These are phyloP conservation scores for Cudoniella acicularis DNA, from an alignment of 495 filamentous ascomycete genomes.

Conservation along the genomic window DNA sequence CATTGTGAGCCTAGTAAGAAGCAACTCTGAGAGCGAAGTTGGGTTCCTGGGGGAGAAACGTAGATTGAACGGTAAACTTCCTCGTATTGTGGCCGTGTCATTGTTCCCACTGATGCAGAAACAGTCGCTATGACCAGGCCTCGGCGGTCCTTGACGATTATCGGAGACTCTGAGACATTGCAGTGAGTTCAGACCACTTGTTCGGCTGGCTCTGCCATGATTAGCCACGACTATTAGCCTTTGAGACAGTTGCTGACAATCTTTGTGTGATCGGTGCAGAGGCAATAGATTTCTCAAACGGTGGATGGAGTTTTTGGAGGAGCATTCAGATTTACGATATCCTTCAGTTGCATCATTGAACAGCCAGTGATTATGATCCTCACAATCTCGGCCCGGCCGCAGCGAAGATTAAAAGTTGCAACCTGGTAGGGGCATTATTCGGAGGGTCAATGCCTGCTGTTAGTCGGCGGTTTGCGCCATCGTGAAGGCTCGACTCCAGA, in stretches of 20 bases:
- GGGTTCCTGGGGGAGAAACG: constrained; percentile 94
- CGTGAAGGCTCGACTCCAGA: constrained; percentile 7
- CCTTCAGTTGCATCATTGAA: constrained; percentile 61
- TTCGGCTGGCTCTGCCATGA: neutral
- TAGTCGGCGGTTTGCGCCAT: constrained; percentile 14
- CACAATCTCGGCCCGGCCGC: neutral
- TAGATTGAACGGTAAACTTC: constrained; percentile 71
- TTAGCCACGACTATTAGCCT: neutral
- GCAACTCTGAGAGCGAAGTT: constrained; percentile 80
- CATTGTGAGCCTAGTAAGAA: constrained; percentile 84
- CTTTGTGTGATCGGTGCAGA: constrained; percentile 38
- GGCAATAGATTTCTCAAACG: constrained; percentile 76
- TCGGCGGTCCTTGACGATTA: constrained; percentile 82
- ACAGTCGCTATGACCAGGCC: constrained; percentile 90
- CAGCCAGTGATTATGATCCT: neutral
- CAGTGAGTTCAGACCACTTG: constrained; percentile 23
- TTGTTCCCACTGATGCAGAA: constrained; percentile 7
- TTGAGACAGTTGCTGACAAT: constrained; percentile 18
- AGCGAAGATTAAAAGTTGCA: neutral
- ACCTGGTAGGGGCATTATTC: neutral
- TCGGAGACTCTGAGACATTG: constrained; percentile 85
- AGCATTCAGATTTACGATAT: constrained; percentile 80
- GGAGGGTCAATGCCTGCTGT: neutral
- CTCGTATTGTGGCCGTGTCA: neutral
- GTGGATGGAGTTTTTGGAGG: constrained; percentile 89